phyloP scores from a whole-genome alignment of 2,329 filamentous ascomycete species.

The Neodidymelliopsis sp. region DNA sequence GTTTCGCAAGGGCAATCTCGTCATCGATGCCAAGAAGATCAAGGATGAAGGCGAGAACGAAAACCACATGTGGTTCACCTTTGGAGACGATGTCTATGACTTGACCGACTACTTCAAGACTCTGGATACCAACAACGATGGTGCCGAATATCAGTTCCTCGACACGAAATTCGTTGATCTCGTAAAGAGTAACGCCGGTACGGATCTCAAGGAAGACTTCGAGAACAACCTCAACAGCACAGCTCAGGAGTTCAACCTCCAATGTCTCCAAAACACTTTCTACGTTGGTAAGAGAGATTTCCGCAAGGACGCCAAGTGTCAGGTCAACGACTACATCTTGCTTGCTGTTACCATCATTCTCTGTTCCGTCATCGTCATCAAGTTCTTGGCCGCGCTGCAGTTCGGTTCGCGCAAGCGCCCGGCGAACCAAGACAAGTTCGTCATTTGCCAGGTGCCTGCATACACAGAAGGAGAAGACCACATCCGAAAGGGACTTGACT shows the following conservation, averaged over 20 bases:
- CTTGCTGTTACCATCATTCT: slow-evolving; percentile 87
- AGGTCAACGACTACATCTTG: slow-evolving; percentile 90
- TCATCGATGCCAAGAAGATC: slow-evolving; percentile 70
- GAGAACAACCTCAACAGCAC: slow-evolving; percentile 61
- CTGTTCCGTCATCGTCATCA: slow-evolving; percentile 79
- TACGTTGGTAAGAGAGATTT: slow-evolving; percentile 87
- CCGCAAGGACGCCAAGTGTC: slow-evolving; percentile 75
- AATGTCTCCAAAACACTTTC: slow-evolving; percentile 84
- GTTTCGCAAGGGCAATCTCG: slow-evolving; percentile 87
- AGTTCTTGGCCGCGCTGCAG: slow-evolving; percentile 92
- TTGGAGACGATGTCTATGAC: slow-evolving; percentile 82
- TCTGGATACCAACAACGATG: slow-evolving; percentile 64
- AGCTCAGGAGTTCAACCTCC: slow-evolving; percentile 71
- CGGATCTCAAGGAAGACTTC: slow-evolving; percentile 75
- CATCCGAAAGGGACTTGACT: slow-evolving; percentile 89
- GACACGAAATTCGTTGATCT: slow-evolving; percentile 71
- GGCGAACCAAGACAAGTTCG: slow-evolving; percentile 94
- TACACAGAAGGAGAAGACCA: slow-evolving; percentile 99
- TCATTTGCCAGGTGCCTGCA: slow-evolving; percentile 96
- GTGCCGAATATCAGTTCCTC: slow-evolving; percentile 72
- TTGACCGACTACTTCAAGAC: slow-evolving; percentile 92
- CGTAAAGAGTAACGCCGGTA: slow-evolving; percentile 78
- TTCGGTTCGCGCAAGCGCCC: slow-evolving; percentile 91
- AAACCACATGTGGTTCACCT: slow-evolving; percentile 79
- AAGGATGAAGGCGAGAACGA: slow-evolving; percentile 70